A percentile compares a stretch with the other conserved stretches of the same genome.
phyloP scores from a whole-genome alignment of 2,329 filamentous ascomycete species.

The Mollisia scopiformis region DNA sequence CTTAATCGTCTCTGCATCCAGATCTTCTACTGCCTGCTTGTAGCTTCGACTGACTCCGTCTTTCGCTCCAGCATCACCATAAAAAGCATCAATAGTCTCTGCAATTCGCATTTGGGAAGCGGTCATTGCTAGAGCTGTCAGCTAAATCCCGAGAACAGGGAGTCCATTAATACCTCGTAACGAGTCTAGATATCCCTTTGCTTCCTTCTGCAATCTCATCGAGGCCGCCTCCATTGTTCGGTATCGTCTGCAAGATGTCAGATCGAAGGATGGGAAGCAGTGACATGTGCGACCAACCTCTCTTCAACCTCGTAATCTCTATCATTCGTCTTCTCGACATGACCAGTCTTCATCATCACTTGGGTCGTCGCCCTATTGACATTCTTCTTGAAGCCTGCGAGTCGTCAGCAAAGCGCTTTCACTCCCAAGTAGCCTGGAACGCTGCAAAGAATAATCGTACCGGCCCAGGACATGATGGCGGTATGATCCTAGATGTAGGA shows the following conservation, averaged over 20 bases:
- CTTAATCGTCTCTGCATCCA: slow-evolving; percentile 98
- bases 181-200: slow-evolving; percentile 96
- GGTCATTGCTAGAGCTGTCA: slow-evolving; percentile 76
- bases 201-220: slow-evolving; percentile 91
- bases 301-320: slow-evolving; percentile 98
- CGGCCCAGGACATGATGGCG: slow-evolving; percentile 51
- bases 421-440: neutral
- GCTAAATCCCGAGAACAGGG: neutral
- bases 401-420: slow-evolving; percentile 27
- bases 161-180: slow-evolving; percentile 66
- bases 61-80: slow-evolving; percentile 91
- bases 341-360: slow-evolving; percentile 99
- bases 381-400: slow-evolving; percentile 88
- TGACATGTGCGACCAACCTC: slow-evolving; percentile 53
- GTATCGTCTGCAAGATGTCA: slow-evolving; percentile 68
- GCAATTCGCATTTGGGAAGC: slow-evolving; percentile 99
- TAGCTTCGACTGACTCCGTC: slow-evolving; percentile 97
- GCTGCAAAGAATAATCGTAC: slow-evolving; percentile 34
- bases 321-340: slow-evolving; percentile 98
- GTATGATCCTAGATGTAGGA: neutral
- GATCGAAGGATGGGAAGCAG: neutral
- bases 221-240: slow-evolving; percentile 96
- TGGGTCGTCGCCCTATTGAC: slow-evolving; percentile 98
- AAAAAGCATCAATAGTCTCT: slow-evolving; percentile 99
- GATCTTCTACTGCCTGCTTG: slow-evolving; percentile 96